Evolutionary conservation across 2,329 filamentous ascomycete genomes (phyloP).

Genomic region (Penicillium vulpinum): DNA sequence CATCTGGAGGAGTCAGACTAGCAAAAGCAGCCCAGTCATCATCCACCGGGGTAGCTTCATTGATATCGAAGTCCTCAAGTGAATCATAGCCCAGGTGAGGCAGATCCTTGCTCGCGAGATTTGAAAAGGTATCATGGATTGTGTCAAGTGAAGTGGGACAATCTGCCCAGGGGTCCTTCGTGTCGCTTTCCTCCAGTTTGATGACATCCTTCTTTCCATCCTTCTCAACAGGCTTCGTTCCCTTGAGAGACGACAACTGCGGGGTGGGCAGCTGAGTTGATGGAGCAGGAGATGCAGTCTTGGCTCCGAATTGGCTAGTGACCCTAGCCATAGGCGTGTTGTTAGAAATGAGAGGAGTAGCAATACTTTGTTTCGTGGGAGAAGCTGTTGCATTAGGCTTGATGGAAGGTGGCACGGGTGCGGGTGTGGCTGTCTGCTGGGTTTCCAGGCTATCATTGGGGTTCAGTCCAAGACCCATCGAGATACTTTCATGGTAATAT

Average conservation of each 20-base stretch:
- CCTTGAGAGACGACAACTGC: conserved; percentile 25
- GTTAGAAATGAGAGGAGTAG: conserved; percentile 31
- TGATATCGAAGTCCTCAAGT: conserved; percentile 41
- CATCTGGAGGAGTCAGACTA: conserved; percentile 40
- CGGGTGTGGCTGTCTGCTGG: conserved; percentile 18
- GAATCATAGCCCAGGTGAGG: conserved; percentile 35
- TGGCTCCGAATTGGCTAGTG: conserved; percentile 35
- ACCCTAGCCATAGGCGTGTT: conserved; percentile 37
- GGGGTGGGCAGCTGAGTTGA: conserved; percentile 38
- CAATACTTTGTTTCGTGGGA: conserved; percentile 29
- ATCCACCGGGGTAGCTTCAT: conserved; percentile 21
- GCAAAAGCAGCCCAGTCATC: conserved; percentile 25
- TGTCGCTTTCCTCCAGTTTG: conserved; percentile 8
- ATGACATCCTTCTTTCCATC: conserved; percentile 8
- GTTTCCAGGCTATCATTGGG: conserved; percentile 16
- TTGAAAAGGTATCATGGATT: conserved; percentile 41
- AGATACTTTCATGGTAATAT: conserved; percentile 57
- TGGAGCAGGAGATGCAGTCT: conserved; percentile 34
- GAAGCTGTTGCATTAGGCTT: conserved; percentile 24
- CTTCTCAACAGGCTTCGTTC: conserved; percentile 27
- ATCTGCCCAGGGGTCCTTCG: conserved; percentile 40
- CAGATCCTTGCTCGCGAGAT: conserved; percentile 30
- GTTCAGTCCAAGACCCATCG: conserved; percentile 50
- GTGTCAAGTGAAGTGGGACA: conserved; percentile 39
- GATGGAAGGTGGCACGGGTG: conserved; percentile 11